phyloP scores from a whole-genome alignment of 805 yeast genomes.

The Candida namnaoensis region DNA sequence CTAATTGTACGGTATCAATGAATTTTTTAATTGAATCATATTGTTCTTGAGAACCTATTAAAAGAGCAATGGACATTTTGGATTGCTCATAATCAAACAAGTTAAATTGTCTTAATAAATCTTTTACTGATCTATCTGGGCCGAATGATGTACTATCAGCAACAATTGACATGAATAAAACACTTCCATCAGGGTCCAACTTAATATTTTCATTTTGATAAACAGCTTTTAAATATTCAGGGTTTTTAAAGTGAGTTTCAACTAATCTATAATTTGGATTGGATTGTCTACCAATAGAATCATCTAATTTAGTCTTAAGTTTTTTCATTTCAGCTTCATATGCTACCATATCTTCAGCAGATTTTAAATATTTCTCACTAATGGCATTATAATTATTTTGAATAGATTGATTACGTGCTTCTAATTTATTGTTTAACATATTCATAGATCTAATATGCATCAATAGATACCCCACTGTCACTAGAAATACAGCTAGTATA shows the following conservation, averaged over 20 bases:
- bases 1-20: slow-evolving; percentile 4
- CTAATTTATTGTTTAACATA: no score
- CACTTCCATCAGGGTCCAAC: neutral
- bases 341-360: slow-evolving; percentile 1
- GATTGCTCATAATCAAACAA: slow-evolving; percentile 17
- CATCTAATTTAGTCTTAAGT: neutral
- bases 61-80: slow-evolving; percentile 13
- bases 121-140: slow-evolving; percentile 19
- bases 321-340: slow-evolving; percentile 3
- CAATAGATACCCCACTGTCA: no score
- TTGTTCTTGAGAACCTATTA: slow-evolving; percentile 9
- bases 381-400: no score
- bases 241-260: neutral
- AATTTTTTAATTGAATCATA: slow-evolving; percentile 1
- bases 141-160: slow-evolving; percentile 28
- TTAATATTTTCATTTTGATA: neutral
- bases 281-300: neutral
- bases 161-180: slow-evolving; percentile 5
- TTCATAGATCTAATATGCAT: no score
- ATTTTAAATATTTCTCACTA: neutral
- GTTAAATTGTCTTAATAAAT: slow-evolving; percentile 23
- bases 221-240: neutral
- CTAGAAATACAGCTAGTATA: no score
- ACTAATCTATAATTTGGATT: neutral
- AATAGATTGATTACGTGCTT: no score